Percentiles rank a stretch among this genome's conserved stretches.
These are phyloP conservation scores for Polytrichum commune DNA, from an alignment of 225 moss, liverwort and hornwort species.

Conservation along the genomic window DNA sequence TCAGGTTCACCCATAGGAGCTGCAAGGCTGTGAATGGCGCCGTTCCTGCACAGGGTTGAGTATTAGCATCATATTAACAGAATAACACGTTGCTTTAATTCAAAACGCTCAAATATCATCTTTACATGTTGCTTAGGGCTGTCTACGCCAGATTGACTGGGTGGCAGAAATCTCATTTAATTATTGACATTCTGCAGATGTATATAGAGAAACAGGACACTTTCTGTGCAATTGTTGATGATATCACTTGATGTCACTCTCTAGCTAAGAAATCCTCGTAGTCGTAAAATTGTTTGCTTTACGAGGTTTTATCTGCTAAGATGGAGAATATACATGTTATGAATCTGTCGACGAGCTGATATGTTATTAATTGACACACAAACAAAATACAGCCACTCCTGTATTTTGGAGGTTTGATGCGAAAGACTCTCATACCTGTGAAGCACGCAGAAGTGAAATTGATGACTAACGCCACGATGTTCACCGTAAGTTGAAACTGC, in stretches of 20 bases:
- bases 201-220: not conserved
- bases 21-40: slow-evolving; percentile 22
- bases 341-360: too few relatives aligned
- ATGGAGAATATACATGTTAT: too few relatives aligned
- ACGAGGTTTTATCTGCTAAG: too few relatives aligned
- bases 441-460: slow-evolving; percentile 23
- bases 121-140: too few relatives aligned
- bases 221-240: not conserved
- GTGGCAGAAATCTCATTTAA: not conserved
- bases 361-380: not conserved
- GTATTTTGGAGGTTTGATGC: too few relatives aligned
- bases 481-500: slow-evolving; percentile 26
- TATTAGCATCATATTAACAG: too few relatives aligned
- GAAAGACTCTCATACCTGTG: slow-evolving; percentile 4
- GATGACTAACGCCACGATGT: slow-evolving; percentile 19
- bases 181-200: not conserved
- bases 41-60: slow-evolving; percentile 4
- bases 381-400: not conserved
- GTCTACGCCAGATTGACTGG: not conserved
- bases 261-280: not conserved
- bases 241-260: not conserved
- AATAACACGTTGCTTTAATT: too few relatives aligned
- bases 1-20: slow-evolving; percentile 24
- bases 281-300: too few relatives aligned
- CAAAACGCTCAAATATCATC: too few relatives aligned